These are phyloP conservation scores for Garcileccinum viscosum DNA, from an alignment of 1,284 basidiomycete species.

Conservation along the genomic window DNA sequence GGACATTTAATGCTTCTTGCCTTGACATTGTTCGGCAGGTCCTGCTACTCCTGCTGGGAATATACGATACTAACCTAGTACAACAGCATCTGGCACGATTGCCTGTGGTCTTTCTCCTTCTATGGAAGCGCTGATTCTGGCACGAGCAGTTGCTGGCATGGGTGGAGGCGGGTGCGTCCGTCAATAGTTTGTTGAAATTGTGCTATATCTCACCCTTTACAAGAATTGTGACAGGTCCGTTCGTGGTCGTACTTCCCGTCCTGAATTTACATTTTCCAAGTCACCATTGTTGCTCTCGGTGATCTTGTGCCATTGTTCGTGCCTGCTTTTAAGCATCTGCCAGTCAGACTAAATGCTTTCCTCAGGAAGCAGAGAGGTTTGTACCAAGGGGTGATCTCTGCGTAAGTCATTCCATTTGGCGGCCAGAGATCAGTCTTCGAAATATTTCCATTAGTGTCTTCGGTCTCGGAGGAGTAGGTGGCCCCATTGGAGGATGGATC, in stretches of 20 bases:
- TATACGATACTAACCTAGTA: no score
- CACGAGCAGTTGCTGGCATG: conserved; percentile 86
- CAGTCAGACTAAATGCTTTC: conserved; percentile 16
- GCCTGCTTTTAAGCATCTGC: no score
- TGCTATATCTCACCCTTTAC: no score
- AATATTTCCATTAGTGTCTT: no score
- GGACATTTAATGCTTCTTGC: not conserved
- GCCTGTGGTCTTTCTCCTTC: conserved; percentile 15
- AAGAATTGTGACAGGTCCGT: no score
- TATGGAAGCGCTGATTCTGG: conserved; percentile 64
- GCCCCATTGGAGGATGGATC: no score
- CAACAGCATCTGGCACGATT: conserved; percentile 76
- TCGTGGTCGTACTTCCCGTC: no score
- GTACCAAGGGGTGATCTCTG: conserved; percentile 88
- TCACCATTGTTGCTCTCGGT: no score
- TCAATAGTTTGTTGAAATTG: no score
- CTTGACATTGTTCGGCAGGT: not conserved
- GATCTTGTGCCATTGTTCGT: no score
- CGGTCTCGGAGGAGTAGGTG: no score
- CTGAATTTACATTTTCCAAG: no score
- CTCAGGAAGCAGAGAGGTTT: conserved; percentile 81
- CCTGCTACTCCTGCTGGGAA: not conserved
- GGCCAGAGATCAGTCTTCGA: conserved; percentile 12
- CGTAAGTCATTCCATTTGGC: conserved; percentile 53
- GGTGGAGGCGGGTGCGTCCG: conserved; percentile 88